Percentiles rank a stretch among this genome's conserved stretches.
These are phyloP conservation scores for Chaetomium olivaceum DNA, from an alignment of 2,329 filamentous ascomycete species.

Conservation along the genomic window DNA sequence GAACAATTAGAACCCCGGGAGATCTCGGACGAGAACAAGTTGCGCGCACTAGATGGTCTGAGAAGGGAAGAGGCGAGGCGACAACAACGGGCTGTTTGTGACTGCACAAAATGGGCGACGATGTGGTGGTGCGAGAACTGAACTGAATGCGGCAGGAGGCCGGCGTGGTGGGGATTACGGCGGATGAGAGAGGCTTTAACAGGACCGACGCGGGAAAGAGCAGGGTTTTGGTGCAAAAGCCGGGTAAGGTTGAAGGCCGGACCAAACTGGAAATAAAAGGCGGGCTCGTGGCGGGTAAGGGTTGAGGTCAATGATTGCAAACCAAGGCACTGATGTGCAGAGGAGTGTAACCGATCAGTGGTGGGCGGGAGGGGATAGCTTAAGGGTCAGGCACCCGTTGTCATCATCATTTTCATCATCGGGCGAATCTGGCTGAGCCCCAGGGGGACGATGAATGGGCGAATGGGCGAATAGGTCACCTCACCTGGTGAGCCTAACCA, in stretches of 20 bases:
- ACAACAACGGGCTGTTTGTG: background rate
- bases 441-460: background rate
- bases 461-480: constrained; percentile 17
- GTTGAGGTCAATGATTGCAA: constrained; percentile 31
- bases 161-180: constrained; percentile 4
- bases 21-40: background rate
- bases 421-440: constrained; percentile 10
- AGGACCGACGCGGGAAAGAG: background rate
- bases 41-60: background rate
- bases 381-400: constrained; percentile 28
- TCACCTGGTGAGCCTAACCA: constrained; percentile 3
- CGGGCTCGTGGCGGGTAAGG: constrained; percentile 7
- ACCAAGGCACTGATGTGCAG: constrained; percentile 30
- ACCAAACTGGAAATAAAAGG: background rate
- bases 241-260: background rate
- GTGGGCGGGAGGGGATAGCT: constrained; percentile 1
- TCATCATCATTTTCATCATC: constrained; percentile 36
- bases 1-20: background rate
- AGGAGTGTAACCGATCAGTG: constrained; percentile 20
- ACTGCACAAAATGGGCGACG: background rate
- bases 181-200: background rate
- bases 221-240: constrained; percentile 15
- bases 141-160: background rate
- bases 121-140: background rate
- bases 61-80: background rate